Conservation (phyloP, 2,329 filamentous ascomycete genomes). For the Karstenula rhodostoma region DNA sequence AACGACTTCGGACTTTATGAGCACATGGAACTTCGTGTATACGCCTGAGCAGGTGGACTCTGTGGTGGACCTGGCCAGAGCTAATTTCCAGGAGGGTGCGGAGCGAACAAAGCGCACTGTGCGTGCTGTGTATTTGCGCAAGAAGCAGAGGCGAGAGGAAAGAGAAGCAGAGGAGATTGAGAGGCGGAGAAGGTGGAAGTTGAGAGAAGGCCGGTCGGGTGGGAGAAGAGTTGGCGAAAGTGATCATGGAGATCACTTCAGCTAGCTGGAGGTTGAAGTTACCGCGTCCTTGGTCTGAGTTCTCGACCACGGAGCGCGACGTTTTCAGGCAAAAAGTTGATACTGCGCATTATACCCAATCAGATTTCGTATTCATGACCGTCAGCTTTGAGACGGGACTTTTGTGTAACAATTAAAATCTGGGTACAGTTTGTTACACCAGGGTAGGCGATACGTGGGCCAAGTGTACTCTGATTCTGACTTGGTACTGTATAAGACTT, state of each 20-base stretch:
- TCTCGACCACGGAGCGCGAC: background rate
- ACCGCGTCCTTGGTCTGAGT: background rate
- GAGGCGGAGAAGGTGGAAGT: constrained; percentile 45
- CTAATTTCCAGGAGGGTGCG: constrained; percentile 85
- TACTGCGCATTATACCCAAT: constrained; percentile 17
- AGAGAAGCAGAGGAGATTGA: constrained; percentile 54
- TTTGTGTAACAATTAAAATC: too few species aligned
- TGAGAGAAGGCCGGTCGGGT: constrained; percentile 59
- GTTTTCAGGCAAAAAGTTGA: background rate
- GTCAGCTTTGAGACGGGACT: background rate
- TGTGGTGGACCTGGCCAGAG: constrained; percentile 80
- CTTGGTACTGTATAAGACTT: too few species aligned
- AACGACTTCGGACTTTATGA: constrained; percentile 82
- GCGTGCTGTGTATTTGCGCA: constrained; percentile 89
- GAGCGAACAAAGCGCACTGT: constrained; percentile 81
- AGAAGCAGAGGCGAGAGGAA: constrained; percentile 73
- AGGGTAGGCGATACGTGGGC: too few species aligned
- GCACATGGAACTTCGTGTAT: constrained; percentile 98
- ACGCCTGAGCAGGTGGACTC: constrained; percentile 88
- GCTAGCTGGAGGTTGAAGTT: constrained; percentile 47
- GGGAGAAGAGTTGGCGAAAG: constrained; percentile 65
- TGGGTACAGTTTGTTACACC: too few species aligned
- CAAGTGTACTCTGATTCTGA: too few species aligned
- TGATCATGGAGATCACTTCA: constrained; percentile 69
- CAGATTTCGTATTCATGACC: background rate